Evolutionary conservation across 495 filamentous ascomycete species (phyloP).

Genomic region (Cladorrhinum samala): DNA sequence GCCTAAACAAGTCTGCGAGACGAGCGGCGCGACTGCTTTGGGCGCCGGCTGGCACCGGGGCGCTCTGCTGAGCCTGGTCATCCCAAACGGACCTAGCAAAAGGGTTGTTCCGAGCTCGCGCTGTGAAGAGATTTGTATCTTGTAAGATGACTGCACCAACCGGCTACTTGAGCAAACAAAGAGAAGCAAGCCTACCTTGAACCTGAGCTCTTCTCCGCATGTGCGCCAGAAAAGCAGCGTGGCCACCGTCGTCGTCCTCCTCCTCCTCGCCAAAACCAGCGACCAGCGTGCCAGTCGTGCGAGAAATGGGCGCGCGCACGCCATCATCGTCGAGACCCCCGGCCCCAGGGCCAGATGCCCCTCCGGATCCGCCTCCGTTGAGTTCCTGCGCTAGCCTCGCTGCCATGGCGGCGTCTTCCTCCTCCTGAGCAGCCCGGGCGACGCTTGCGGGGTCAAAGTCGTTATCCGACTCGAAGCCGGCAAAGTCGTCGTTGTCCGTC

Average conservation of each 20-base stretch:
- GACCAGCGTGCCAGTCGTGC: constrained; percentile 86
- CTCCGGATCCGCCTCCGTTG: constrained; percentile 51
- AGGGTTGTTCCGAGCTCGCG: constrained; percentile 39
- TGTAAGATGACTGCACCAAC: neutral
- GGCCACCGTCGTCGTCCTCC: constrained; percentile 53
- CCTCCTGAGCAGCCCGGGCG: constrained; percentile 45
- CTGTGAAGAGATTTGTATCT: constrained; percentile 1
- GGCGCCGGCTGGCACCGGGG: constrained; percentile 4
- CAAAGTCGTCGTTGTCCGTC: constrained; percentile 50
- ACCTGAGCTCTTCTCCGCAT: constrained; percentile 49
- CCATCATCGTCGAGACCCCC: constrained; percentile 45
- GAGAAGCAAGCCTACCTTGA: constrained; percentile 29
- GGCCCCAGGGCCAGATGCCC: constrained; percentile 14
- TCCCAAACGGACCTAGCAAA: constrained; percentile 90
- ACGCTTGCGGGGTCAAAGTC: constrained; percentile 29
- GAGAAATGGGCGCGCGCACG: constrained; percentile 84
- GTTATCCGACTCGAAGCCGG: constrained; percentile 23
- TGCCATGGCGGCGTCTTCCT: constrained; percentile 93
- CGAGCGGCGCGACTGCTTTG: constrained; percentile 32
- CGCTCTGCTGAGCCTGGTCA: constrained; percentile 29
- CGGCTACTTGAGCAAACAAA: too few relatives aligned
- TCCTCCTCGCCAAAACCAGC: constrained; percentile 53
- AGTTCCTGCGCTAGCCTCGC: constrained; percentile 86
- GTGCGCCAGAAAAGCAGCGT: constrained; percentile 60
- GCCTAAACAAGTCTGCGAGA: constrained; percentile 85